phyloP scores from a whole-genome alignment of 768 basidiomycete species.

The Piloderma croceum region DNA sequence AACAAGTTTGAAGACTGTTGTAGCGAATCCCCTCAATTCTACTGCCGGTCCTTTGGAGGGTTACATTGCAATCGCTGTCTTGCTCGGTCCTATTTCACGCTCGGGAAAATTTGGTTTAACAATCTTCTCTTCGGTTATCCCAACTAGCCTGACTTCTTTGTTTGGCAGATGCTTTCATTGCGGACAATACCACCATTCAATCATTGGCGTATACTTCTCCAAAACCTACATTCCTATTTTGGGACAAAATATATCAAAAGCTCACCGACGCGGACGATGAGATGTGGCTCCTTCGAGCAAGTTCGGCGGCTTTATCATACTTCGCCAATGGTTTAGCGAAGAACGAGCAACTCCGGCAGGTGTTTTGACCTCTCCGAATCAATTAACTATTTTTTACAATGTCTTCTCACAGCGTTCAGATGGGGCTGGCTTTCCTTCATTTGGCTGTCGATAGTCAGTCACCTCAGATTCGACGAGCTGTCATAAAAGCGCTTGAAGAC shows the following conservation, averaged over 20 bases:
- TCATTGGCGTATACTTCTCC: conserved; percentile 41
- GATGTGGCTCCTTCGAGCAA: conserved; percentile 68
- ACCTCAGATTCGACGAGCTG: conserved; percentile 47
- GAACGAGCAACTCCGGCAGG: conserved; percentile 52
- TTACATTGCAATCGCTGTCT: conserved; percentile 65
- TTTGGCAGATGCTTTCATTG: conserved; percentile 38
- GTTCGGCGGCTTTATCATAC: conserved; percentile 42
- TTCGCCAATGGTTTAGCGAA: conserved; percentile 47
- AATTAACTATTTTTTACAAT: conserved; percentile 1
- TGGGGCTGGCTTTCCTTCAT: conserved; percentile 65
- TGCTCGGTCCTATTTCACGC: conserved; percentile 56
- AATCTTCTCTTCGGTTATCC: conserved; percentile 8
- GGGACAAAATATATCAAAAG: conserved; percentile 84
- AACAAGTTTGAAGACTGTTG: conserved; percentile 57
- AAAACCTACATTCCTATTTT: conserved; percentile 83
- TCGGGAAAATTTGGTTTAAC: conserved; percentile 51
- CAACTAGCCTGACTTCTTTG: conserved; percentile 1
- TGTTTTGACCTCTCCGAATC: conserved; percentile 7
- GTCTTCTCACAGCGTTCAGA: conserved; percentile 39
- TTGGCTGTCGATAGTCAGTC: conserved; percentile 56
- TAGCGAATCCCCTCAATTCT: conserved; percentile 53
- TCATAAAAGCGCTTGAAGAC: conserved; percentile 37
- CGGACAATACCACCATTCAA: conserved; percentile 43
- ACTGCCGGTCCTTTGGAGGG: conserved; percentile 75
- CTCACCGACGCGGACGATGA: conserved; percentile 57